phyloP scores from a whole-genome alignment of 441 rosid genomes.

The Flueggea neowawraea region DNA sequence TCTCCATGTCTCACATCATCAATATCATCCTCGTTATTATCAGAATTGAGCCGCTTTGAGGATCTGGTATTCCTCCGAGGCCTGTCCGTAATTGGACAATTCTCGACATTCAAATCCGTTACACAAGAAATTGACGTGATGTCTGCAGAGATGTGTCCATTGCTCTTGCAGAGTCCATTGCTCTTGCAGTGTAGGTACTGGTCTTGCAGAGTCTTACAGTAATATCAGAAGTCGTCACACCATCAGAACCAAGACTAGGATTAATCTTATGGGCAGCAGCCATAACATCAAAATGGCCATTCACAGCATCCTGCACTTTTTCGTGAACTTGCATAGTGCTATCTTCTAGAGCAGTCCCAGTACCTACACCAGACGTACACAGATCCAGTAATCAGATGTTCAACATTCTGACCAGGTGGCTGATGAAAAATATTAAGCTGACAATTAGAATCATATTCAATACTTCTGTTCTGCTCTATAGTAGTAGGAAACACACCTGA shows the following conservation, averaged over 20 bases:
- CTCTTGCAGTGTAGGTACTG: too few relatives aligned
- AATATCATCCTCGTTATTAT: too few relatives aligned
- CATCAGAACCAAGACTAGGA: slow-evolving; percentile 13
- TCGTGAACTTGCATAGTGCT: not conserved
- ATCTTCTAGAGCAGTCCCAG: too few relatives aligned
- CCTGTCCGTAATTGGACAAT: too few relatives aligned
- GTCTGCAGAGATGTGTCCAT: too few relatives aligned
- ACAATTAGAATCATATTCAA: slow-evolving; percentile 8
- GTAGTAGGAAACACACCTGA: slow-evolving; percentile 7
- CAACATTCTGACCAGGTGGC: not conserved
- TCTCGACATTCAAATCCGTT: too few relatives aligned
- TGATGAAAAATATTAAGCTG: slow-evolving; percentile 5
- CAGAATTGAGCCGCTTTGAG: not conserved
- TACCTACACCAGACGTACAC: slow-evolving; percentile 1
- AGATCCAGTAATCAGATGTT: slow-evolving; percentile 7
- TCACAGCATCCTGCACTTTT: slow-evolving; percentile 4
- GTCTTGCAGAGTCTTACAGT: slow-evolving; percentile 2
- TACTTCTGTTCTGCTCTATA: slow-evolving; percentile 11
- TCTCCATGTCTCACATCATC: slow-evolving; percentile 11
- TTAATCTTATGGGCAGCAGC: slow-evolving; percentile 4
- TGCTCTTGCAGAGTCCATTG: not conserved
- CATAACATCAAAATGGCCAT: slow-evolving; percentile 9
- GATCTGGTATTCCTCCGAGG: slow-evolving; percentile 6
- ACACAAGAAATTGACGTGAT: too few relatives aligned
- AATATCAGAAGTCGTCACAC: slow-evolving; percentile 2